Percentiles rank a stretch among this genome's conserved stretches.
These are phyloP conservation scores for Coemansia sp. DNA, from an alignment of 192 early-diverging fungal genomes.

Conservation along the genomic window DNA sequence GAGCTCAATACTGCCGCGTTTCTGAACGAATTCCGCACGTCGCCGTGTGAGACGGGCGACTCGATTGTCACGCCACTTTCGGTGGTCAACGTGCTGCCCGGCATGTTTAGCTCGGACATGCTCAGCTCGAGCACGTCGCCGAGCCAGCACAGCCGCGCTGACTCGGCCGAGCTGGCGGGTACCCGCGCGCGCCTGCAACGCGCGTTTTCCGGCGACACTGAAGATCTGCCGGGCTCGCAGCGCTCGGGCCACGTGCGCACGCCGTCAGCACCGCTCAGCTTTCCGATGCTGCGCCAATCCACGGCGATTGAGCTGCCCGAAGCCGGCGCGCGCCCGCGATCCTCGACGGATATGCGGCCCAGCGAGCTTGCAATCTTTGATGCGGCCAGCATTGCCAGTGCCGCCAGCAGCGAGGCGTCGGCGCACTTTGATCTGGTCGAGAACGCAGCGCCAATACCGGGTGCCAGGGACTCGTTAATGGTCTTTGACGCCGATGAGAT, in stretches of 20 bases:
- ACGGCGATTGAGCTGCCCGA: not conserved
- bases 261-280: constrained; percentile 16
- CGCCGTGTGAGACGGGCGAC: constrained; percentile 39
- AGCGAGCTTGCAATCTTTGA: constrained; percentile 13
- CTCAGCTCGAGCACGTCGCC: constrained; percentile 18
- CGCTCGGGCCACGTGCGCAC: constrained; percentile 9
- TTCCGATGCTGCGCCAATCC: constrained; percentile 3
- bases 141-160: constrained; percentile 10
- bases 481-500: constrained; percentile 34
- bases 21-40: constrained; percentile 7
- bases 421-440: constrained; percentile 36
- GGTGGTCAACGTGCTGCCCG: constrained; percentile 41
- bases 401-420: not conserved
- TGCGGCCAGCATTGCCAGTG: constrained; percentile 18
- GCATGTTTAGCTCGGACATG: constrained; percentile 8
- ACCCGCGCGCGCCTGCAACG: constrained; percentile 1
- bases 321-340: constrained; percentile 8
- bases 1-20: constrained; percentile 33
- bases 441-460: constrained; percentile 19
- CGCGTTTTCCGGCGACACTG: constrained; percentile 13
- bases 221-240: constrained; percentile 12
- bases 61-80: constrained; percentile 39
- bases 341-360: constrained; percentile 3
- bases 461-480: not conserved
- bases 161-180: not conserved